Percentiles rank a stretch among this genome's conserved stretches.
These are phyloP conservation scores for Prasinococcaceae sp. DNA, from an alignment of 139 green algal genomes.

Conservation along the genomic window DNA sequence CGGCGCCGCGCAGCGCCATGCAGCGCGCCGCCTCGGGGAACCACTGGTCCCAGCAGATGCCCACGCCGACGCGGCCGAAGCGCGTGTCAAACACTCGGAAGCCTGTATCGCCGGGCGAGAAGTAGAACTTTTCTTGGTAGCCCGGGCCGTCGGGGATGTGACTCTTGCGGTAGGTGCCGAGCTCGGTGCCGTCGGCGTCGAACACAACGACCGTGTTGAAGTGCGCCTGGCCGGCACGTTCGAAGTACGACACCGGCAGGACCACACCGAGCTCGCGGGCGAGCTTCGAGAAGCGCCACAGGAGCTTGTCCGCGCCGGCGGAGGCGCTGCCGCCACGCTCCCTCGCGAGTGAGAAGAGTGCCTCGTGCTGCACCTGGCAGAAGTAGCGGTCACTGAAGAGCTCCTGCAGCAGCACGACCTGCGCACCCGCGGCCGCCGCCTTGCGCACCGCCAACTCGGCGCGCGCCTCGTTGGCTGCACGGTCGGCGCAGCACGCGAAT, in stretches of 20 bases:
- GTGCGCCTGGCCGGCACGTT: slow-evolving; percentile 18
- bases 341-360: not conserved
- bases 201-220: slow-evolving; percentile 28
- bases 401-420: slow-evolving; percentile 11
- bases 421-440: not conserved
- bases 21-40: slow-evolving; percentile 23
- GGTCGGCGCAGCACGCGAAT: slow-evolving; percentile 2
- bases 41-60: slow-evolving; percentile 36
- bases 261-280: slow-evolving; percentile 24
- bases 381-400: slow-evolving; percentile 11
- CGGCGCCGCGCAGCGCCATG: slow-evolving; percentile 22
- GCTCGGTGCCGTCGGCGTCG: slow-evolving; percentile 20
- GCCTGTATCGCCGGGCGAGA: slow-evolving; percentile 26
- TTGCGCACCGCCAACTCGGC: not conserved
- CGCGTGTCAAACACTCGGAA: slow-evolving; percentile 28
- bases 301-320: not conserved
- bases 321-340: not conserved
- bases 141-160: slow-evolving; percentile 30
- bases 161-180: slow-evolving; percentile 26
- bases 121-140: slow-evolving; percentile 36
- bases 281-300: slow-evolving; percentile 7
- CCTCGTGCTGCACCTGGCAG: slow-evolving; percentile 2
- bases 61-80: slow-evolving; percentile 22
- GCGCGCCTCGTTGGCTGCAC: not conserved
- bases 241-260: slow-evolving; percentile 28